Conservation (phyloP, 139 green algal species). For the Tetraselmis striata region DNA sequence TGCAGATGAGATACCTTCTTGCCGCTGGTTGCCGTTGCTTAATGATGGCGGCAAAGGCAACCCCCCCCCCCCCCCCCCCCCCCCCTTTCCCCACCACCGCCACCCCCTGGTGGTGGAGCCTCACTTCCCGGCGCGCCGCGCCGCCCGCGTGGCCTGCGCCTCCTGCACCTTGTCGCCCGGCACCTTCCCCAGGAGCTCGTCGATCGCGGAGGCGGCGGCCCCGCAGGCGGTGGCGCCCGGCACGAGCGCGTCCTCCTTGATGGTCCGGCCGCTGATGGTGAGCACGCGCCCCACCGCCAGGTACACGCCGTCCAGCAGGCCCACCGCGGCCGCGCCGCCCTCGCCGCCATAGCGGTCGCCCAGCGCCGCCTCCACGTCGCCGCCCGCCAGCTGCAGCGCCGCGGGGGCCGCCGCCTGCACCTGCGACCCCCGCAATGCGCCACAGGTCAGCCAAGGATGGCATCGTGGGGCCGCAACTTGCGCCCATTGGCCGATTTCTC, state of each 20-base stretch:
- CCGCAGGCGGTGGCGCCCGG: neutral
- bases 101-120: too few relatives aligned
- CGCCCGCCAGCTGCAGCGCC: neutral
- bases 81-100: too few relatives aligned
- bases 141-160: slow-evolving; percentile 4
- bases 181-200: slow-evolving; percentile 8
- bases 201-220: slow-evolving; percentile 13
- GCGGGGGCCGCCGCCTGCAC: neutral
- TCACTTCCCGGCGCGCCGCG: neutral
- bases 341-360: slow-evolving; percentile 25
- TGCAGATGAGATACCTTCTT: too few relatives aligned
- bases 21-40: too few relatives aligned
- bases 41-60: too few relatives aligned
- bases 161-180: slow-evolving; percentile 1
- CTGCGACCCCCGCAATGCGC: too few relatives aligned
- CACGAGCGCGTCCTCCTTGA: slow-evolving; percentile 24
- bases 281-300: slow-evolving; percentile 23
- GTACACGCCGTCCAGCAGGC: slow-evolving; percentile 23
- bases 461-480: too few relatives aligned
- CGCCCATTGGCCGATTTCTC: too few relatives aligned
- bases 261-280: slow-evolving; percentile 37
- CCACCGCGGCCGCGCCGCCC: slow-evolving; percentile 1
- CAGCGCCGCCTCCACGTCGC: slow-evolving; percentile 27
- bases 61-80: too few relatives aligned
- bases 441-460: too few relatives aligned